Base-by-base conservation (phyloP, 1,139 yeast species). In the Sugiyamaella pinicola region DNA sequence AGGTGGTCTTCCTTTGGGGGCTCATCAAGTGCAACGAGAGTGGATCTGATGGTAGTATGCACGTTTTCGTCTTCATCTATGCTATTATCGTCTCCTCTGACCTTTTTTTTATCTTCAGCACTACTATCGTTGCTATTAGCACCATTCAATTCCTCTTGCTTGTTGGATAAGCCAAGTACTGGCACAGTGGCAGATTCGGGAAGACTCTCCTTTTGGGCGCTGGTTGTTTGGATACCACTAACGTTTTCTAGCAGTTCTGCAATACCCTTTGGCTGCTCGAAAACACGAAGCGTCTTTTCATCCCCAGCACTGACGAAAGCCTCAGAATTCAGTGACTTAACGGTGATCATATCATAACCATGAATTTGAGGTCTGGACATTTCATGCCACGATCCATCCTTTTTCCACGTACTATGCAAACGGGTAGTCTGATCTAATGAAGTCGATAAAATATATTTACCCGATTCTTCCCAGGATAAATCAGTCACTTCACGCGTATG, bases 301-400 rank as follows among this genome's bases (percentile, higher is more conserved):
- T 95, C 99, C 43, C 97, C 99, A 13, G 93, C 98, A 54, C 96
- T 88, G 3, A 91, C 89, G 72, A 87, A 91, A 56, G 80, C 75
- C 1, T 86, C 76, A 42, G 77, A 71, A 19, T 80, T 72, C 21
- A 93, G 69, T 18, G 85, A 77, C 47, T 83, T 83, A n/a, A 87
- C 75, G 60, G 96, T 84, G 42, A 88, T 79, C 97, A 95, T 90
- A 67, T 95, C 98, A 66, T 89, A 95, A 10, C 99, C 99, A 69
- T 95, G 99, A 59, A 95, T 93, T 68, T 95, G 99, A 0, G 99
- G 99, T 61, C 99, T 79, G 1, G 96, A 89, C 69, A 93, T 84
- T 67, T 95, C 99, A 66, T 85, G 87, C 96, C 96, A 90, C 1
- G 82, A 74, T 3, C 59, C 57, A 6, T 72, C 67, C 7, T 60